Base-by-base conservation (phyloP, 352 stramenopile species). In the Phytophthora kernoviae region DNA sequence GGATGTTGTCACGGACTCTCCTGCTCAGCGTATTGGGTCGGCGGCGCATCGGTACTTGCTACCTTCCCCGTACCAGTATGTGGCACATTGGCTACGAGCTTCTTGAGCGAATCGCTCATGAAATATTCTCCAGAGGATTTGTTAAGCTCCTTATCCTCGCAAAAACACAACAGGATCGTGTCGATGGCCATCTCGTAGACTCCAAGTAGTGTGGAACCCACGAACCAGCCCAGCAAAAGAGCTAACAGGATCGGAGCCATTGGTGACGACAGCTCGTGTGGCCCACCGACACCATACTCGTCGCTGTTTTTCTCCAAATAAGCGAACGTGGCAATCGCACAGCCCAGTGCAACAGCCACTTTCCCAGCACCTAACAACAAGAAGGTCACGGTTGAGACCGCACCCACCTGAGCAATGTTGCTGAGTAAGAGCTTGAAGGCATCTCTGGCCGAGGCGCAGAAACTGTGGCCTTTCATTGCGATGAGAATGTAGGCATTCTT, bases 101-200 rank as follows among this genome's bases (percentile, higher is more conserved):
- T 73, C 24, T 68, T 67, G 4, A 95, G 70, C n/a, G 80, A 69
- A 22, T 91, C 79, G 40, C 77, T 90, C 87, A 92, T 94, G 51
- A 89, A 92, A 65, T 79, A 94, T 45, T 90, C 65, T 0, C 79
- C 81, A 4, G 63, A 77, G 0, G 73, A 72, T 18, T 88, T 87
- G 66, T 96, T 96, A 15, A 79, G 42, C 51, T 91, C 68, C 34
- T 77, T 72, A 70, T 99, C 96, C 39, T 97, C 93, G 57, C 98
- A 96, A 70, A 98, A 99, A 68, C 94, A 98, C 50, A 98, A 75
- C 36, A 99, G 68, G 30, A 99, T 97, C 6, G 93, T 98, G 37
- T 94, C 87, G 58, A 99, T 98, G 21, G 79, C 75, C 84, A 98
- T 98, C 52, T 96, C 91, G 68, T 98, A 99, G 7, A 98, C 89